phyloP scores from a whole-genome alignment of 2,329 filamentous ascomycete species.

The Pseudogymnoascus verrucosus region DNA sequence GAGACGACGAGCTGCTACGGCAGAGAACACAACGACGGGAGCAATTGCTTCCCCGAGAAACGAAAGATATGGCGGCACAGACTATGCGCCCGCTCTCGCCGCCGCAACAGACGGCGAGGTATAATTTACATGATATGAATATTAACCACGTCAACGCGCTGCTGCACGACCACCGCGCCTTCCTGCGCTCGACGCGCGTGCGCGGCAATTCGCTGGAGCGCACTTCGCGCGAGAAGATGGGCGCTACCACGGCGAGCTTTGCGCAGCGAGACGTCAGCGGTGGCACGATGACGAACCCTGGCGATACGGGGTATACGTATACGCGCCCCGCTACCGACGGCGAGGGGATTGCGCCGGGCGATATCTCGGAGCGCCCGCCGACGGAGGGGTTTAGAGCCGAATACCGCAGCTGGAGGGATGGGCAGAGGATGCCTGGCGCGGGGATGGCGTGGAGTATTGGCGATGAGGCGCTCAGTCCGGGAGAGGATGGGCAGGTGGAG shows the following conservation, averaged over 20 bases:
- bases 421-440: slow-evolving; percentile 21
- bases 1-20: not conserved
- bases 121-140: slow-evolving; percentile 25
- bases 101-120: slow-evolving; percentile 2
- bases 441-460: slow-evolving; percentile 61
- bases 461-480: slow-evolving; percentile 43
- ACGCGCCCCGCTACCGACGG: slow-evolving; percentile 17
- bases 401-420: slow-evolving; percentile 28
- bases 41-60: not conserved
- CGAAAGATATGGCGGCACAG: not conserved
- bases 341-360: slow-evolving; percentile 13
- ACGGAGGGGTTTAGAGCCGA: slow-evolving; percentile 25
- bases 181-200: slow-evolving; percentile 20
- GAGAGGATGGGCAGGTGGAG: slow-evolving; percentile 53
- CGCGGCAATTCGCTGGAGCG: slow-evolving; percentile 36
- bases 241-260: slow-evolving; percentile 16
- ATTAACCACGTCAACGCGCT: slow-evolving; percentile 26
- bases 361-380: slow-evolving; percentile 23
- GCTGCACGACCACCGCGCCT: slow-evolving; percentile 30
- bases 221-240: slow-evolving; percentile 34
- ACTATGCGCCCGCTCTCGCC: not conserved
- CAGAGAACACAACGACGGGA: too few relatives aligned
- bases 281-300: slow-evolving; percentile 20
- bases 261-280: slow-evolving; percentile 11
- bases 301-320: slow-evolving; percentile 28